Conservation (phyloP, 202 grass and related monocot species). For the Elaeis oleifera region DNA sequence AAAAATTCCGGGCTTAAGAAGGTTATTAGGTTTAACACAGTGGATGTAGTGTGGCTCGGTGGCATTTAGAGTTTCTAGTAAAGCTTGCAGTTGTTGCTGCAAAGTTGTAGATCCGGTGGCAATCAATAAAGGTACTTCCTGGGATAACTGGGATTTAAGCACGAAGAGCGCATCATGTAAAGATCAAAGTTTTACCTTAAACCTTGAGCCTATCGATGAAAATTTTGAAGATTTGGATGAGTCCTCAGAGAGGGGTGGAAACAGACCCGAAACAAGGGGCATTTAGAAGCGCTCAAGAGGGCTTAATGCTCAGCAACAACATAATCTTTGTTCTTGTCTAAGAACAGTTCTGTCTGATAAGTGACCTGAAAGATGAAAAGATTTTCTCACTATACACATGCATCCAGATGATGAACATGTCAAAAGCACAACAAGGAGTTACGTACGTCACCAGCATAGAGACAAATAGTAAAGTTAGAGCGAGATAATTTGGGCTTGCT, state of each 20-base stretch:
- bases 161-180: neutral
- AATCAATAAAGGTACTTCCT: constrained; percentile 5
- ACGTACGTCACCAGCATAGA: constrained; percentile 99
- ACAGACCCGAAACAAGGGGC: constrained; percentile 81
- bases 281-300: constrained; percentile 75
- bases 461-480: constrained; percentile 77
- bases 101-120: constrained; percentile 29
- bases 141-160: neutral
- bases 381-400: neutral
- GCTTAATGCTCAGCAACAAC: constrained; percentile 93
- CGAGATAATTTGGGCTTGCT: constrained; percentile 91
- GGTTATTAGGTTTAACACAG: constrained; percentile 92
- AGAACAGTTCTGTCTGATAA: constrained; percentile 86
- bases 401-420: neutral
- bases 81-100: constrained; percentile 93
- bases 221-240: constrained; percentile 90
- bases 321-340: constrained; percentile 99
- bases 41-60: constrained; percentile 87
- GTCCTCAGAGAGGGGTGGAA: constrained; percentile 70
- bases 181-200: constrained; percentile 52
- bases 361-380: constrained; percentile 57
- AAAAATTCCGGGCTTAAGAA: constrained; percentile 93
- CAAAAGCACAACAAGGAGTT: constrained; percentile 17
- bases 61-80: constrained; percentile 82
- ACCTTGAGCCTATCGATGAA: constrained; percentile 82